phyloP scores from a whole-genome alignment of 345 rosid genomes.

The Linum tenue region DNA sequence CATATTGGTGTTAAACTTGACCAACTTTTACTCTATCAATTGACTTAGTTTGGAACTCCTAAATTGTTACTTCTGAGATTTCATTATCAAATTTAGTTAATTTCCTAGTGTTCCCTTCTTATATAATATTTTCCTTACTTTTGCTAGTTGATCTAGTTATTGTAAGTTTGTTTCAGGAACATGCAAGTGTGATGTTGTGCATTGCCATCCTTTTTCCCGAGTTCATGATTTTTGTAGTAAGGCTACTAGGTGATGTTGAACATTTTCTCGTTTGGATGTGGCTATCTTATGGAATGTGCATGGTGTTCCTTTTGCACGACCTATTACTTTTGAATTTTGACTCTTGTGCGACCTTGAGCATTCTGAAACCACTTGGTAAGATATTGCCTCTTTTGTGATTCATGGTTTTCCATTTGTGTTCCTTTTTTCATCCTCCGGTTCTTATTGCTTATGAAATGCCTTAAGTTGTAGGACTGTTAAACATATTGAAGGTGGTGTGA shows the following conservation, averaged over 20 bases:
- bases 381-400: not conserved
- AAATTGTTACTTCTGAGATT: no score
- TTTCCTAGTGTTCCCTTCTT: no score
- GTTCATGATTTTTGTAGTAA: not conserved
- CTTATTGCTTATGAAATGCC: not conserved
- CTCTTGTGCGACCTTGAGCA: conserved; percentile 87
- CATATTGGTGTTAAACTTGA: not conserved
- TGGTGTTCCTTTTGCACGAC: conserved; percentile 34
- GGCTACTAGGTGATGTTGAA: not conserved
- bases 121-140: no score
- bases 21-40: not conserved
- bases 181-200: not conserved
- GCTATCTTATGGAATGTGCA: not conserved
- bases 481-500: conserved; percentile 95
- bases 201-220: not conserved
- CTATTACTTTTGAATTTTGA: conserved; percentile 63
- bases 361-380: conserved; percentile 80
- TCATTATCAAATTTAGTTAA: no score
- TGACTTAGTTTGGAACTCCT: no score
- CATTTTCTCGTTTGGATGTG: no score
- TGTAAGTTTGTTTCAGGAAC: not conserved
- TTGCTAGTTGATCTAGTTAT: not conserved
- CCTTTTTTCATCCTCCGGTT: not conserved
- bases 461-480: conserved; percentile 60
- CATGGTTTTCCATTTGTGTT: not conserved